Evolutionary conservation across 2,329 filamentous ascomycete species (phyloP), one percentile per base, ranked within the genome.

Genomic region (Ceratocystis lukuohia): DNA sequence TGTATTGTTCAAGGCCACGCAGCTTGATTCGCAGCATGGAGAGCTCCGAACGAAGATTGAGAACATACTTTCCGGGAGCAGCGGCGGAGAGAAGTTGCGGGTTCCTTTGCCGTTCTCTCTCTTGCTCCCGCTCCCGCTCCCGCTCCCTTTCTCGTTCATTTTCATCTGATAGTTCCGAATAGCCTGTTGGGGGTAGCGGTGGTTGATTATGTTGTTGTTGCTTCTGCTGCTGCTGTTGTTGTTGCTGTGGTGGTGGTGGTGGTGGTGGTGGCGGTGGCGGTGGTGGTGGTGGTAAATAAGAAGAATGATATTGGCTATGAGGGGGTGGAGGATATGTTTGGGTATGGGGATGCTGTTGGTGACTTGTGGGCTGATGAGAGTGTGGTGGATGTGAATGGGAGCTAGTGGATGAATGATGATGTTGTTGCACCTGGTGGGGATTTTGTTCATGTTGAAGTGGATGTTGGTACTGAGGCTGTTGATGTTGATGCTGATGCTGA

Each of bases 1-100:
- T 77, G 72, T 80, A 80, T 66, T 74, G 73, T 70, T 80, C 77
- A 66, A 84, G 74, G 56, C 78, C 76, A 67, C 76, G 78, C 66
- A 80, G 74, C 73, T 84, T 84, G 73, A 82, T 78, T 68, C 79
- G 80, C 70, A 85, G 74, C 79, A 83, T 82, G 64, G 78, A 76
- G 33, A 82, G 74, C 74, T 84, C 82, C 62, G 77, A 69, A 4
- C 30, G 56, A 17, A 22, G 10, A 12, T 66, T 50, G 7, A 30
- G 61, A 1, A 25, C 37, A 33, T 64, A 69, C 68, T 76, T 77
- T n/a, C 12, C 56, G 3, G 15, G 56, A 10, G 56, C 56, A 33
- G n/a, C 22, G 56, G 25, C 12, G n/a, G 56, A 59, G 30, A 59
- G 22, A 20, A 3, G 1, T 4, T 53, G 8, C 1, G 25, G 20